A percentile compares a stretch with the other conserved stretches of the same genome.
These are phyloP conservation scores for Sporopachydermia cereana DNA, from an alignment of 1,139 yeast species.

Conservation along the genomic window DNA sequence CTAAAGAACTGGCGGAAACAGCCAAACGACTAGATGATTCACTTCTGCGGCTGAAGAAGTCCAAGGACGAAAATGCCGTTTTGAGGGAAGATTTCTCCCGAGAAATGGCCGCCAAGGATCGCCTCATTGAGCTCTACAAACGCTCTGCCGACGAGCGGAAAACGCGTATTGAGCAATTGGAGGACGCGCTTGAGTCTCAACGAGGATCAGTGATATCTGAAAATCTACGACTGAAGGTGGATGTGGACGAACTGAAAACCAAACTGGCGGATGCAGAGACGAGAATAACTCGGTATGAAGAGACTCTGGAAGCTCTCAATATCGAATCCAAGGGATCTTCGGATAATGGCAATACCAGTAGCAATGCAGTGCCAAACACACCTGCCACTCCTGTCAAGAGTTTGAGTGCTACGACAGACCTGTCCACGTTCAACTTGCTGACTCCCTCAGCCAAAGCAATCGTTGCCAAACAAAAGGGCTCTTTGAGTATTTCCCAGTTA, in stretches of 20 bases:
- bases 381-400: background rate
- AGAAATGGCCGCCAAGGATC: constrained; percentile 55
- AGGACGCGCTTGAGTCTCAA: constrained; percentile 30
- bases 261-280: constrained; percentile 19
- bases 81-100: constrained; percentile 44
- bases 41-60: constrained; percentile 30
- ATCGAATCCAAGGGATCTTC: constrained; percentile 10
- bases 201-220: constrained; percentile 22
- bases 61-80: constrained; percentile 35
- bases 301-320: constrained; percentile 19
- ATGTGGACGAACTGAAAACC: constrained; percentile 19
- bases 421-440: constrained; percentile 18
- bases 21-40: constrained; percentile 28
- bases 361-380: constrained; percentile 10
- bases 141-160: constrained; percentile 27
- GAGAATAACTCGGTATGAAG: constrained; percentile 21
- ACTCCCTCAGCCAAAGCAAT: constrained; percentile 34
- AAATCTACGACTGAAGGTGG: constrained; percentile 19
- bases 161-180: constrained; percentile 30
- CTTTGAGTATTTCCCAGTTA: constrained; percentile 53
- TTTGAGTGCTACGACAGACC: constrained; percentile 4
- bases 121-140: constrained; percentile 48
- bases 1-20: constrained; percentile 24
- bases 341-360: constrained; percentile 8
- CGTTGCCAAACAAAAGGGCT: constrained; percentile 38